Base-by-base conservation (phyloP, 2,329 filamentous ascomycete genomes). In the Coleophoma crateriformis region DNA sequence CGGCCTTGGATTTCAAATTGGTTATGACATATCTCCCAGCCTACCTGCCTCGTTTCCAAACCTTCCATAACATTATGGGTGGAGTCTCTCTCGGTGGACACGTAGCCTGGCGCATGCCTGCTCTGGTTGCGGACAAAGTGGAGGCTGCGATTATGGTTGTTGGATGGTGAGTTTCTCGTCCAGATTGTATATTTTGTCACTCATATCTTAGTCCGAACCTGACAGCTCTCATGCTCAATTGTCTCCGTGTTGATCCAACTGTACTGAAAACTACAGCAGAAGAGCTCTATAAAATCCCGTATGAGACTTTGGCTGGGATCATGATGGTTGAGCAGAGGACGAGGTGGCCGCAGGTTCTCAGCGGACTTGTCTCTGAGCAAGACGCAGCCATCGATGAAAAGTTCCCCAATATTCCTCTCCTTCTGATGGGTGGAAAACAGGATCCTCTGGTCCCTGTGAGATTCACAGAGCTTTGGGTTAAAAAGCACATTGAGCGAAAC, bases 1-100 rank as follows among this genome's bases (percentile, higher is more conserved):
- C 54, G 41, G 48, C 54, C 15, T 48, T 54, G 46, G 54, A 56
- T 39, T 56, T 56, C 50, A 56, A 56, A 43, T 50, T 56, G 19
- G 43, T 57, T 2, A 46, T 55, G 14, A 45, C 52, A 33, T 55
- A 53, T 34, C 46, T 55, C 7, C 53, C 54, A 3, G 43, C 50
- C 17, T 55, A 57, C 20, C 43, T 55, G 2, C 54, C 54, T 3
- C 54, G 53, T 45, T 57, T 57, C 49, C 49, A 44, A 2, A 19
- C 40, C 15, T 53, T 57, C 33, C 51, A 55, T 35, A 53, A 52
- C 46, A 48, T 56, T 38, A 47, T 56, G 49, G 10, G 44, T 12
- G 54, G 52, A 14, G 49, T 56, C 22, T 54, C 52, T n/a, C 48
- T 54, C 1, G 54, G 54, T 11, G 54, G 22, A 12, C 52, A 56